These are phyloP conservation scores for Otatea glauca DNA, from an alignment of 176 grass and related monocot species.

Conservation along the genomic window DNA sequence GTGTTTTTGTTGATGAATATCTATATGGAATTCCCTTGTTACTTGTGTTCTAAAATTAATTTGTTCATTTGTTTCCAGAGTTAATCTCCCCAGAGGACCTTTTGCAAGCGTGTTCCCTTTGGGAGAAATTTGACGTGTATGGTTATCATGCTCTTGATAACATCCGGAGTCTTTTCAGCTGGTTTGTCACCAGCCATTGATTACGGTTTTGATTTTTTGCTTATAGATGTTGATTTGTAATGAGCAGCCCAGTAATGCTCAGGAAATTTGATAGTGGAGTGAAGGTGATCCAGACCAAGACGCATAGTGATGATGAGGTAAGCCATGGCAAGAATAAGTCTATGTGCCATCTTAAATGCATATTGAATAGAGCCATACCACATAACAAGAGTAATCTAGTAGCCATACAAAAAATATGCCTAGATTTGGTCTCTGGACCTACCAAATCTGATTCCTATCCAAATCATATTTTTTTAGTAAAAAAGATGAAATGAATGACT, in stretches of 20 bases:
- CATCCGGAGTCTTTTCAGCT: conserved; percentile 49
- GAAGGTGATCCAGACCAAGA: conserved; percentile 98
- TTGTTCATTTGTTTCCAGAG: conserved; percentile 60
- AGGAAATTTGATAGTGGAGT: conserved; percentile 98
- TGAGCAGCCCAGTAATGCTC: conserved; percentile 87
- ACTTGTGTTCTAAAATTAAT: conserved; percentile 36
- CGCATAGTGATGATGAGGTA: conserved; percentile 98
- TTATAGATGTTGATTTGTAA: conserved; percentile 78
- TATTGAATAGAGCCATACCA: background rate
- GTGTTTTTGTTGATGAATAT: conserved; percentile 42
- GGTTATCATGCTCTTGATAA: conserved; percentile 53
- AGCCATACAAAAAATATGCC: background rate
- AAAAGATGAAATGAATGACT: conserved; percentile 32
- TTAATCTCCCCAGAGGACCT: conserved; percentile 98
- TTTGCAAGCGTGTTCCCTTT: conserved; percentile 91
- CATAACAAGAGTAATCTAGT: conserved; percentile 17
- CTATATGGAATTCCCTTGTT: background rate
- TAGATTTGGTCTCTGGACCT: conserved; percentile 14
- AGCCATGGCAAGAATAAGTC: background rate
- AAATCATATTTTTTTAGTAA: conserved; percentile 4
- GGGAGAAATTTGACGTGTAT: conserved; percentile 99
- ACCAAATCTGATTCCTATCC: background rate
- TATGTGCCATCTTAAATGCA: conserved; percentile 12
- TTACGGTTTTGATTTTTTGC: conserved; percentile 56
- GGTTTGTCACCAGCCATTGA: conserved; percentile 51